Evolutionary conservation across 192 early-diverging fungal species (phyloP), one percentile per base, ranked within the genome.

Genomic region (Coemansia sp.): DNA sequence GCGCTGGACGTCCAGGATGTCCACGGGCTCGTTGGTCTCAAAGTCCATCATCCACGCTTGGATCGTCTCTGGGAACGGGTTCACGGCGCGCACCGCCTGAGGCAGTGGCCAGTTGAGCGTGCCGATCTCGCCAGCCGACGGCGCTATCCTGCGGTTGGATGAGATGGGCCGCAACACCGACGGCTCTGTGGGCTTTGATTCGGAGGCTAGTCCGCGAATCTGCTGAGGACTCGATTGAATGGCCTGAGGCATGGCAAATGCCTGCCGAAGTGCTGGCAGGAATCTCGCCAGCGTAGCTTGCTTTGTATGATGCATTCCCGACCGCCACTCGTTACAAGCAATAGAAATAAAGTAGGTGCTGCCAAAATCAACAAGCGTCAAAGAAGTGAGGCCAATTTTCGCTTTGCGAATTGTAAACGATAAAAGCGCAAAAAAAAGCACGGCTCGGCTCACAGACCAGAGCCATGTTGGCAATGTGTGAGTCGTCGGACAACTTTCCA

Each of bases 11-110:
- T 89, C 73, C 12, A 92, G 73, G 56, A 97, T 83, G 41, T 85
- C 87, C 32, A 91, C 41, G 17, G 88, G 88, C 19, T 82, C 72
- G 58, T 86, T 87, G 24, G 90, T 87, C 38, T 84, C 73, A 67
- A 92, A 94, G 46, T 91, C 87, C 59, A 83, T 76, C 46, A 94
- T 58, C 79, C 85, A 92, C 19, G 91, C 87, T 65, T 95, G 86
- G 8, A 93, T 71, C 35, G 83, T 83, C 54, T 61, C 50, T 1
- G 80, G 58, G 15, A 82, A 36, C 12, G 80, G 70, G 35, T 62
- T 67, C 38, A 70, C 58, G 4, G 76, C 75, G 7, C 44, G 41
- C 35, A 78, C 46, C 21, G 53, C 35, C 34, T 78, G 69, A 7
- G 65, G 39, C 21, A 53, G 62, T 2, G 75, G 75, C 75, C 75